Evolutionary conservation across 345 rosid genomes (phyloP), one percentile per base, ranked within the genome.

Genomic region (Hibiscus tridactylites): DNA sequence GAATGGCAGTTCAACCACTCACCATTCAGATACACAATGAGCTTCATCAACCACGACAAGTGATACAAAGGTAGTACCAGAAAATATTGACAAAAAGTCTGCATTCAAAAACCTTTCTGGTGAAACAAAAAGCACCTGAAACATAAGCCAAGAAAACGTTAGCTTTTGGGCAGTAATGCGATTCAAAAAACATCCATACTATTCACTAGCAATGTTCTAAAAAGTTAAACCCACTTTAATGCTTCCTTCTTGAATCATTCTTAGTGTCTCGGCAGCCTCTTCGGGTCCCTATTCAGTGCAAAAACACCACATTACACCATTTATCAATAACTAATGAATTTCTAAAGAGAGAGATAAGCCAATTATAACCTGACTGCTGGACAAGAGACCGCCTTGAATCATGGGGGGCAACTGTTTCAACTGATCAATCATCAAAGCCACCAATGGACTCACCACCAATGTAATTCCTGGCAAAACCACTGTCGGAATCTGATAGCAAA

Each of bases 11-110:
- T 52, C 75, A 70, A 74, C 73, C 47, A 71, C 89, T 84, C 78
- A 94, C 99, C 99, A 95, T 80, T 95, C 97, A 70, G 99, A 95
- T 47, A 95, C 73, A 81, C 99, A 95, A 54, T 95, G 97, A 80
- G 96, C 97, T 88, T 95, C 99, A 88, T 95, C 97, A 52, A 95
- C 95, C 31, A 95, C 97, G 10, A 95, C 83, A 73, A 95, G 91
- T 6, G 97, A 92, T 79, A 92, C 83, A 21, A 71, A 71, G 15
- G 61, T 78, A 73, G 74, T 62, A 49, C 81, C 9, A 72, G 91
- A 86, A 73, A 88, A 79, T 70, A 80, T 66, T 17, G 96, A 88
- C 82, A 92, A 78, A 82, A 92, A 95, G 2, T 92, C 90, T 29
- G 81, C 83, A 77, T 86, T 95, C 77, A 90, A 66, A 76, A 95